Percentiles rank a stretch among this genome's conserved stretches.
Conservation (phyloP, 2,329 filamentous ascomycete species). For the Talaromyces sp. region DNA sequence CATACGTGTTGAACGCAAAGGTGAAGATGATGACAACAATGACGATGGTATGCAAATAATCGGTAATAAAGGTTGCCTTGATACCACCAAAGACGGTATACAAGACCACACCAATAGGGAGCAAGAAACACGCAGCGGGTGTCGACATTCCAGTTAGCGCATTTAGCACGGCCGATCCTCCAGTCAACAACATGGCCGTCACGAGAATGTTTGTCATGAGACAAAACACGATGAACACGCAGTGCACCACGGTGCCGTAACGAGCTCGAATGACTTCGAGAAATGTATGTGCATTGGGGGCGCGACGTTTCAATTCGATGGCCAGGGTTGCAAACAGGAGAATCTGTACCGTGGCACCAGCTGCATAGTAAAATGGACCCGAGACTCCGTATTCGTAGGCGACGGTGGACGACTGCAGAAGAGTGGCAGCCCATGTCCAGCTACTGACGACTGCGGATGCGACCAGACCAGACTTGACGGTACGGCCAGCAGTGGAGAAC, state of each 20-base stretch:
- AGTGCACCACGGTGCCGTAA: constrained; percentile 70
- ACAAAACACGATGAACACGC: constrained; percentile 78
- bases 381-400: constrained; percentile 74
- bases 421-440: constrained; percentile 88
- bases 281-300: constrained; percentile 82
- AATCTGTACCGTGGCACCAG: constrained; percentile 79
- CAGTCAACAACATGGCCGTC: constrained; percentile 83
- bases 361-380: constrained; percentile 65
- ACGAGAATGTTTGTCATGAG: constrained; percentile 83
- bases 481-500: constrained; percentile 84
- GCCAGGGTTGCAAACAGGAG: constrained; percentile 85
- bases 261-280: constrained; percentile 78
- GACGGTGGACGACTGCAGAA: constrained; percentile 75
- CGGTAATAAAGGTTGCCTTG: constrained; percentile 82
- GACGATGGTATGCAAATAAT: constrained; percentile 78
- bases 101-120: constrained; percentile 74
- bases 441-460: constrained; percentile 86
- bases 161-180: constrained; percentile 71
- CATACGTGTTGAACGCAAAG: constrained; percentile 79
- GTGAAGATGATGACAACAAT: constrained; percentile 76
- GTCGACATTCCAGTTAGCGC: constrained; percentile 71
- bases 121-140: constrained; percentile 76
- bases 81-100: constrained; percentile 76
- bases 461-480: constrained; percentile 84
- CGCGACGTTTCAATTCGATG: constrained; percentile 82